A percentile compares a stretch with the other conserved stretches of the same genome.
Evolutionary conservation across 2,329 filamentous ascomycete species (phyloP).

Genomic region (Ophiostoma fasciatum): DNA sequence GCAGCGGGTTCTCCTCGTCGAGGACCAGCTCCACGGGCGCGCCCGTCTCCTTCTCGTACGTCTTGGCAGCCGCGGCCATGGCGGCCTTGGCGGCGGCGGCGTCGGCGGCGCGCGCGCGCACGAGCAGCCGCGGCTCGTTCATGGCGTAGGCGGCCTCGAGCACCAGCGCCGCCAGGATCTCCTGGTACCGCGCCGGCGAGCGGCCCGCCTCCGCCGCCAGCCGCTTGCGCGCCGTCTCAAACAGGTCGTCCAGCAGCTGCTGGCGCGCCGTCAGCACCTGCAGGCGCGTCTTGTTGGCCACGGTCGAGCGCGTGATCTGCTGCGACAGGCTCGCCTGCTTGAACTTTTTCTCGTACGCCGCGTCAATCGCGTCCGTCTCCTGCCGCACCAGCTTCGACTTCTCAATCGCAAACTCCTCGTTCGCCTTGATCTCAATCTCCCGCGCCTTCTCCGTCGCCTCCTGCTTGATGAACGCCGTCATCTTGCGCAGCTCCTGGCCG

Average conservation of each 20-base stretch:
- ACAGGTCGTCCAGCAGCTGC: constrained; percentile 80
- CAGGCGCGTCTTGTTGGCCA: constrained; percentile 90
- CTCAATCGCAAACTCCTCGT: constrained; percentile 97
- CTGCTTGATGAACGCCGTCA: constrained; percentile 99
- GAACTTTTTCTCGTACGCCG: constrained; percentile 94
- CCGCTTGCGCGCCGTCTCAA: constrained; percentile 63
- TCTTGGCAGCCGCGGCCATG: constrained; percentile 57
- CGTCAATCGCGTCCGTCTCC: constrained; percentile 86
- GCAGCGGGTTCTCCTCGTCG: constrained; percentile 64
- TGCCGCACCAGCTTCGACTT: constrained; percentile 97
- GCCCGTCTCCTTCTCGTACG: constrained; percentile 68
- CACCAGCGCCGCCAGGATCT: constrained; percentile 62
- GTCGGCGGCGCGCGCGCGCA: constrained; percentile 71
- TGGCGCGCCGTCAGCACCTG: constrained; percentile 77
- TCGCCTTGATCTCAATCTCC: constrained; percentile 95
- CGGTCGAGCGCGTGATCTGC: constrained; percentile 93
- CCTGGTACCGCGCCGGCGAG: constrained; percentile 62
- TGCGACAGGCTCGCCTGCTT: constrained; percentile 97
- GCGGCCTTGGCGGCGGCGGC: constrained; percentile 55
- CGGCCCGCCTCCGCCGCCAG: constrained; percentile 47
- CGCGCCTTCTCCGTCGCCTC: constrained; percentile 93
- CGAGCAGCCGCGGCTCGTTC: constrained; percentile 59
- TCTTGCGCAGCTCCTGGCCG: constrained; percentile 96
- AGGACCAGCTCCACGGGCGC: constrained; percentile 56
- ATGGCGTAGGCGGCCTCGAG: constrained; percentile 85